A percentile compares a stretch with the other conserved stretches of the same genome.
phyloP scores from a whole-genome alignment of 1,139 yeast species.

The Tardiomyces blankii region DNA sequence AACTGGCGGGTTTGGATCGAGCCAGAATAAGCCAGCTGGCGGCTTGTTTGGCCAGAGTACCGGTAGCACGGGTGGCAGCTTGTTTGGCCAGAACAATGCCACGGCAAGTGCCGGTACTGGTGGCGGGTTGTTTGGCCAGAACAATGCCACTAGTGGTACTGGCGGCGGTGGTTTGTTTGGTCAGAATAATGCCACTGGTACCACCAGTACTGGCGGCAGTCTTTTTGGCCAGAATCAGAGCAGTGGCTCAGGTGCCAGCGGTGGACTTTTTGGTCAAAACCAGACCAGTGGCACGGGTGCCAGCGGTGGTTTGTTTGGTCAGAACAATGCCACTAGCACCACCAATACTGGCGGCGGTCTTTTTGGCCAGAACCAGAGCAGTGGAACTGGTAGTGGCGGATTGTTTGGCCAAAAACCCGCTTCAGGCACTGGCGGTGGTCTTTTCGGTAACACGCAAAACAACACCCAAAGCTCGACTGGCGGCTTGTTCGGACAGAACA shows the following conservation, averaged over 20 bases:
- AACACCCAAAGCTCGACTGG: not conserved
- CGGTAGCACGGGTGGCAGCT: constrained; percentile 13
- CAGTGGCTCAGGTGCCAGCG: too few species aligned
- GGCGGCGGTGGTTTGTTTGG: not conserved
- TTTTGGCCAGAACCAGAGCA: constrained; percentile 4
- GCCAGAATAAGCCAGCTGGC: constrained; percentile 4
- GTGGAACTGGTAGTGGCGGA: constrained; percentile 2
- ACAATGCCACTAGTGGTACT: constrained; percentile 1
- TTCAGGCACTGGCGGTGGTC: constrained; percentile 8
- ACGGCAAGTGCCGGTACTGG: constrained; percentile 4
- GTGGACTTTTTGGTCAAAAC: not conserved
- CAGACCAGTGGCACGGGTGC: constrained; percentile 5
- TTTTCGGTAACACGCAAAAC: constrained; percentile 7
- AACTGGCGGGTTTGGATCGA: not conserved
- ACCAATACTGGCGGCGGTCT: constrained; percentile 7
- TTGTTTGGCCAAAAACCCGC: constrained; percentile 13
- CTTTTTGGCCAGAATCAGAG: constrained; percentile 6
- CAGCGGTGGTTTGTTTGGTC: constrained; percentile 6
- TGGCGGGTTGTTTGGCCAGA: constrained; percentile 4
- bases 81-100: constrained; percentile 7
- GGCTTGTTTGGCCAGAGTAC: constrained; percentile 10
- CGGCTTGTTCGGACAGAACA: constrained; percentile 8
- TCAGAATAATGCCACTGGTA: constrained; percentile 5
- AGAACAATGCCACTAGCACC: constrained; percentile 9
- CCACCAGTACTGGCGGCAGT: constrained; percentile 8